Evolutionary conservation across 2,329 filamentous ascomycete species (phyloP).

Genomic region (Curvularia verruculosa): DNA sequence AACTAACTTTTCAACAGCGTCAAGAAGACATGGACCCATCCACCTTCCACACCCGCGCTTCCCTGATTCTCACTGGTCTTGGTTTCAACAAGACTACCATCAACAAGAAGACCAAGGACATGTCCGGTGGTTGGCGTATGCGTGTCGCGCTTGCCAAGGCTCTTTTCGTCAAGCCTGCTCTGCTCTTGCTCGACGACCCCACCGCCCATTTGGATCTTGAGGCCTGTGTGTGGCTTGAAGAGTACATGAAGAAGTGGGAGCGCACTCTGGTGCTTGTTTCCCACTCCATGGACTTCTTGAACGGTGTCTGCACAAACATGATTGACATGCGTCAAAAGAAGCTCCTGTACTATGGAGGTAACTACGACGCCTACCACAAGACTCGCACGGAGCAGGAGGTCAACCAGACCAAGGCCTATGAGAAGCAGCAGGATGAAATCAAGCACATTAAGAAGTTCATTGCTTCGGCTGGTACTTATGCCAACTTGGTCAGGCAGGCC

Average conservation of each 20-base stretch:
- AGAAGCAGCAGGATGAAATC: constrained; percentile 99
- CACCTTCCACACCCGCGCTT: constrained; percentile 93
- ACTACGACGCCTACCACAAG: constrained; percentile 98
- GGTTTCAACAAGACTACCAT: constrained; percentile 99
- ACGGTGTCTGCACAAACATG: constrained; percentile 98
- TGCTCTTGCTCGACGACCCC: constrained; percentile 95
- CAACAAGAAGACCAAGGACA: constrained; percentile 99
- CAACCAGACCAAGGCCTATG: constrained; percentile 99
- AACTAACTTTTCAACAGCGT: constrained; percentile 63
- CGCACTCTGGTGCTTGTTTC: constrained; percentile 95
- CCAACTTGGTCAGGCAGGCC: constrained; percentile 97
- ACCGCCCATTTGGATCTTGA: constrained; percentile 99
- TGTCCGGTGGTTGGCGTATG: constrained; percentile 99
- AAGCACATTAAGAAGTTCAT: constrained; percentile 99
- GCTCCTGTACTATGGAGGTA: constrained; percentile 98
- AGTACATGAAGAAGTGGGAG: constrained; percentile 99
- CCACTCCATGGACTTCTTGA: constrained; percentile 98
- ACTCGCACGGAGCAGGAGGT: constrained; percentile 91
- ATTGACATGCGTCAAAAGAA: constrained; percentile 93
- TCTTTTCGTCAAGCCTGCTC: constrained; percentile 95
- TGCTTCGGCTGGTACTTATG: constrained; percentile 98
- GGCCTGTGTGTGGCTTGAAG: constrained; percentile 99
- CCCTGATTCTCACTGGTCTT: constrained; percentile 95
- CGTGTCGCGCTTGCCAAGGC: constrained; percentile 97
- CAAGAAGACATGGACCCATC: constrained; percentile 99